Base-by-base conservation (phyloP, 2,329 filamentous ascomycete species). In the Fusarium algeriense region DNA sequence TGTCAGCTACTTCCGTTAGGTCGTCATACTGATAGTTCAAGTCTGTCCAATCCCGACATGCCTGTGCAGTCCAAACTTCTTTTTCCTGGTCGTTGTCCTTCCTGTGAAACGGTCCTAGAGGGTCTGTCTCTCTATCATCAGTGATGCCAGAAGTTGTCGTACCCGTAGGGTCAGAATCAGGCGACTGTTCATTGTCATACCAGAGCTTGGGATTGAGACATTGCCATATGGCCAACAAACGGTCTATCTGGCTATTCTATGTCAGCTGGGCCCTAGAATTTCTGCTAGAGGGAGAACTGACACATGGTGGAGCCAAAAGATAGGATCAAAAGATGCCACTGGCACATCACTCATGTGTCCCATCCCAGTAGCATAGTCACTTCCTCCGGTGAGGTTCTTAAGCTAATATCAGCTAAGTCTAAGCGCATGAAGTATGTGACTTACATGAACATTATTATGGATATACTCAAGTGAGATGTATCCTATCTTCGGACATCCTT, bases 241-340 rank as follows among this genome's bases (percentile, higher is more conserved):
- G 35, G 3, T 59, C 37, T 6, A 59, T 59, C 1, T 60, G 49
- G 5, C 56, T 59, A 6, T 5, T 5, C 1, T 2, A 0, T 19
- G 20, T 58, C 9, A 58, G 50, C 7, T 7, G 14, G 8, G n/a
- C n/a, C n/a, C n/a, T n/a, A n/a, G n/a, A n/a, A n/a, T n/a, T n/a
- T n/a, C n/a, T n/a, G n/a, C n/a, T n/a, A n/a, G n/a, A n/a, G n/a
- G n/a, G n/a, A n/a, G n/a, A n/a, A n/a, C n/a, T n/a, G n/a, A n/a
- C n/a, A n/a, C 56, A 11, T 61, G 60, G n/a, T 61, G 60, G 11
- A 63, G 56, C 38, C 56, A 63, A 11, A 61, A 61, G 7, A 61
- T 61, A 2, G 56, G 38, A 11, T 63, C 60, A 28, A 63, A 61
- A 0, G 60, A 55, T 10, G 45, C 60, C 6, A 63, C 56, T 8